These are phyloP conservation scores for Gynostemma pentaphyllum DNA, from an alignment of 306 rosid species.

Conservation along the genomic window DNA sequence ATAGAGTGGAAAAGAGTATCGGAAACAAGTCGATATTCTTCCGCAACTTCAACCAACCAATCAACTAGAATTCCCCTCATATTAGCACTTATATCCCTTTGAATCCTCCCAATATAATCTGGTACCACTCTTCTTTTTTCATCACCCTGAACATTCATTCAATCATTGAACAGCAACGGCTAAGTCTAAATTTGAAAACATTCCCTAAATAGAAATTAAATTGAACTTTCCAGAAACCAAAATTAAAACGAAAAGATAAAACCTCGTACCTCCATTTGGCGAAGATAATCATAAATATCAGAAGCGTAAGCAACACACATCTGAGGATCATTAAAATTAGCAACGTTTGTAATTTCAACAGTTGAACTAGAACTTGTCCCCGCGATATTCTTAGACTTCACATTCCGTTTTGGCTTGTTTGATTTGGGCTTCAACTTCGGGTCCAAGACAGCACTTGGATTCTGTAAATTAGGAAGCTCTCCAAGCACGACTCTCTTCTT, in stretches of 20 bases:
- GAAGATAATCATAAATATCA: conserved; percentile 66
- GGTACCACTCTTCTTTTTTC: conserved; percentile 48
- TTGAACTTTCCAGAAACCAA: too few species aligned
- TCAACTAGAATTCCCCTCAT: conserved; percentile 80
- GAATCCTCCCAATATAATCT: conserved; percentile 56
- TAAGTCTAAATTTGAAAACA: not conserved
- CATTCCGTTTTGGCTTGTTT: not conserved
- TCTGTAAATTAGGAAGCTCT: conserved; percentile 13
- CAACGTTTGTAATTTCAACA: not conserved
- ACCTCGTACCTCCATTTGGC: conserved; percentile 45
- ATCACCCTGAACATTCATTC: conserved; percentile 38
- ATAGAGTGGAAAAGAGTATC: conserved; percentile 66
- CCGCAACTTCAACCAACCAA: conserved; percentile 92
- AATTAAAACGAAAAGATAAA: too few species aligned
- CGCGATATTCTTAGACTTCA: not conserved
- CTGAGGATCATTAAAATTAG: conserved; percentile 35
- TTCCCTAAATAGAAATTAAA: not conserved
- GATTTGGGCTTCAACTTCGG: not conserved
- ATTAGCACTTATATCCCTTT: conserved; percentile 47
- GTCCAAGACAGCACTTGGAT: not conserved
- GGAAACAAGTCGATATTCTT: conserved; percentile 62
- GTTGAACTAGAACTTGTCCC: not conserved
- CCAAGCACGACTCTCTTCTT: conserved; percentile 12
- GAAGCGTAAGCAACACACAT: conserved; percentile 45
- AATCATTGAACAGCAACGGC: too few species aligned